Base-by-base conservation (phyloP, 2,329 filamentous ascomycete species). In the Pochonia chlamydosporia region DNA sequence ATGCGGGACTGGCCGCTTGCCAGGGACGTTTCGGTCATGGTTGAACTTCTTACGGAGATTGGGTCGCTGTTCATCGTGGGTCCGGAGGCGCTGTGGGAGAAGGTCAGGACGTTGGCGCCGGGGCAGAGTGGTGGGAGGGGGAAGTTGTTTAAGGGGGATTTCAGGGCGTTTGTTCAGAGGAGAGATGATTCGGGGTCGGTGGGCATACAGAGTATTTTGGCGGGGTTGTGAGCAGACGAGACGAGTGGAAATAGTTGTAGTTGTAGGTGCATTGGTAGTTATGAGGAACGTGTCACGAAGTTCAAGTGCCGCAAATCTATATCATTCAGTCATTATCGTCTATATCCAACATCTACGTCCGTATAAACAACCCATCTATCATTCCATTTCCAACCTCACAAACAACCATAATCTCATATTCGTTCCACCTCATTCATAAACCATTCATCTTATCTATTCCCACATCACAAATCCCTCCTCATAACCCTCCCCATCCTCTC, bases 1-100 rank as follows among this genome's bases (percentile, higher is more conserved):
- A 76, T 99, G 54, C 83, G 88, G 52, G 83, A 83, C 28, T 97
- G 90, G 89, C 80, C 86, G 24, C 73, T 91, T 35, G 76, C 79
- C 45, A 84, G 83, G 57, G 81, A 87, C 35, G 81, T 83, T 42
- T 78, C 80, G 56, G 76, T 76, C 21, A 79, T 81, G 46, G 80
- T 96, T 54, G 92, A 99, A 70, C 80, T 96, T 40, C 70, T 99
- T 50, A 85, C 89, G 23, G 93, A 99, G 72, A 89, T 99, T 49
- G 92, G 91, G 10, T 96, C 91, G 61, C 70, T 99, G 45, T 99
- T 99, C 64, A 95, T 99, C 53, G 89, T 99, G 59, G 89, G 89
- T 2, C 81, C 85, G 10, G 87, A 91, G 65, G 87, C 87, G 30
- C 69, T 91, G 50, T 74, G 81, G 43, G 87, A 91, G 67, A 78